Evolutionary conservation across 176 grass and related monocot genomes (phyloP).

Genomic region (Urochloa ruziziensis): DNA sequence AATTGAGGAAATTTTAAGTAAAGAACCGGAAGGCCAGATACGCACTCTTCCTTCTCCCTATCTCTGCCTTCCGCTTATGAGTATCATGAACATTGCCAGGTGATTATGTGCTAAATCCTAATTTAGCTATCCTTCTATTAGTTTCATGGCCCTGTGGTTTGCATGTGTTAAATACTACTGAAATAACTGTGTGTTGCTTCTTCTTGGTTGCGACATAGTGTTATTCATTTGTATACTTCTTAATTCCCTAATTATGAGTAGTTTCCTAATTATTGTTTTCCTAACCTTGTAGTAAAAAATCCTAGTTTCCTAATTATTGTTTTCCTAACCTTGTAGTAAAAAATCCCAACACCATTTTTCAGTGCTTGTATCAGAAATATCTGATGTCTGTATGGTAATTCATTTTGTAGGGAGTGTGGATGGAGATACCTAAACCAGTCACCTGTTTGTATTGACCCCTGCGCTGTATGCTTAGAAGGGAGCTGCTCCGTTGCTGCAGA

Average conservation of each 20-base stretch:
- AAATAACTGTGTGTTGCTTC: background rate
- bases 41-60: slow-evolving; percentile 76
- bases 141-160: background rate
- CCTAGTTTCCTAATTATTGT: background rate
- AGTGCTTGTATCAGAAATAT: background rate
- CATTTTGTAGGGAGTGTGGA: slow-evolving; percentile 73
- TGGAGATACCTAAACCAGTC: slow-evolving; percentile 66
- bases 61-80: slow-evolving; percentile 89
- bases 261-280: slow-evolving; percentile 19
- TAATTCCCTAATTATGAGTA: background rate
- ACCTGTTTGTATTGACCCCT: slow-evolving; percentile 78
- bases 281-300: background rate
- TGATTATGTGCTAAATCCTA: too few species aligned
- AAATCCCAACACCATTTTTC: background rate
- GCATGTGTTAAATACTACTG: background rate
- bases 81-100: slow-evolving; percentile 90
- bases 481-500: slow-evolving; percentile 79
- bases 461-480: slow-evolving; percentile 87
- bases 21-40: slow-evolving; percentile 37
- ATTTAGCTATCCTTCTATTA: background rate
- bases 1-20: slow-evolving; percentile 69
- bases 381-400: slow-evolving; percentile 5
- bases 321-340: background rate
- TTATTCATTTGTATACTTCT: background rate
- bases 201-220: background rate